These are phyloP conservation scores for Aspergillus pseudotamarii DNA, from an alignment of 2,329 filamentous ascomycete genomes.

Conservation along the genomic window DNA sequence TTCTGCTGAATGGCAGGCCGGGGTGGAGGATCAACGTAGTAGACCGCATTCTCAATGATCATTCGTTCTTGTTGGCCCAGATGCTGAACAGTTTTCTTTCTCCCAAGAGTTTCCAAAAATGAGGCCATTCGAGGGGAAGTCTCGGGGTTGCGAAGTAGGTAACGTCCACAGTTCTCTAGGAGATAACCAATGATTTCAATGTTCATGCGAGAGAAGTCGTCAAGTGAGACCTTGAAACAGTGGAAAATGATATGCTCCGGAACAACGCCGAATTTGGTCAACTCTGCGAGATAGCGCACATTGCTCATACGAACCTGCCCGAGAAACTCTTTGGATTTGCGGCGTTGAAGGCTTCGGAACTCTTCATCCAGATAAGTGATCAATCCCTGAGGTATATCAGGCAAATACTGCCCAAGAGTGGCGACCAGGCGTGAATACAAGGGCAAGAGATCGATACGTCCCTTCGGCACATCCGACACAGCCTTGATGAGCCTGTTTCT, in stretches of 20 bases:
- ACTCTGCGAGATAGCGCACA: conserved; percentile 93
- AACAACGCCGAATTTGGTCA: conserved; percentile 97
- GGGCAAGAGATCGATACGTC: conserved; percentile 85
- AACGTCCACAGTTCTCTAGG: conserved; percentile 93
- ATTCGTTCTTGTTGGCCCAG: conserved; percentile 95
- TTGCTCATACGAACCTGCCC: conserved; percentile 92
- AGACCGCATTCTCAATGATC: conserved; percentile 97
- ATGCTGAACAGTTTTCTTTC: conserved; percentile 94
- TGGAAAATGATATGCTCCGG: conserved; percentile 99
- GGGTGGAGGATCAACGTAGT: conserved; percentile 95
- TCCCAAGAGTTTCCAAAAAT: conserved; percentile 90
- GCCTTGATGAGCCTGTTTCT: conserved; percentile 92
- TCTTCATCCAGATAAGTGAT: conserved; percentile 94
- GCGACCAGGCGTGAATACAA: conserved; percentile 91
- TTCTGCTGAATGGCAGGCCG: conserved; percentile 95
- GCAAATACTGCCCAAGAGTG: conserved; percentile 90
- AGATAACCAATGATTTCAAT: conserved; percentile 98
- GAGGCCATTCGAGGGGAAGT: conserved; percentile 91
- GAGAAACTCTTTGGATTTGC: conserved; percentile 96
- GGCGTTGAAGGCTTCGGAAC: conserved; percentile 92
- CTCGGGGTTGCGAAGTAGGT: conserved; percentile 87
- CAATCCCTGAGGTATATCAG: conserved; percentile 88
- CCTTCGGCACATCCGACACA: conserved; percentile 91
- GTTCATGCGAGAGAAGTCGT: conserved; percentile 98
- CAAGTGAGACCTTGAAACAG: conserved; percentile 93